Conservation (phyloP, 1,139 yeast genomes). For the Wickerhamomyces sp. region DNA sequence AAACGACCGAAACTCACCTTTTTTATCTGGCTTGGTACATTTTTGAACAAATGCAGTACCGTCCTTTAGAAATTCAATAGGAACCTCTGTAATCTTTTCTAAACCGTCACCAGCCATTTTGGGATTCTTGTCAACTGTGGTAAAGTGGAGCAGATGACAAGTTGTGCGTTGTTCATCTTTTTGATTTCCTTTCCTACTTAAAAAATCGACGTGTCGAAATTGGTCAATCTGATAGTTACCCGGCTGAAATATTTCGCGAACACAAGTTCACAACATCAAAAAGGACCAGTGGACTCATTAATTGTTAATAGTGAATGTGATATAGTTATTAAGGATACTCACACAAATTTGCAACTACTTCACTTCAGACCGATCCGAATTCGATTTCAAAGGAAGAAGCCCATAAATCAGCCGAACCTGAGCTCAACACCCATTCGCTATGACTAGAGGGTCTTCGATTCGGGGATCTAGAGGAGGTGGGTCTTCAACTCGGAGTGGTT, state of each 20-base stretch:
- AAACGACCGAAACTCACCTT: conserved; percentile 59
- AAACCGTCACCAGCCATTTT: conserved; percentile 58
- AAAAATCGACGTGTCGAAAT: conserved; percentile 8
- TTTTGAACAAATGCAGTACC: conserved; percentile 83
- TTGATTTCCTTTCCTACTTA: not conserved
- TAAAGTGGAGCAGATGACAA: not conserved
- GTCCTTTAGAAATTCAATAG: conserved; percentile 86
- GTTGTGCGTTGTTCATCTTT: not conserved
- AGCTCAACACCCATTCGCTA: too few relatives aligned
- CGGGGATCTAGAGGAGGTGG: too few relatives aligned
- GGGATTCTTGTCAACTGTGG: not conserved
- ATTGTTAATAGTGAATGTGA: too few relatives aligned
- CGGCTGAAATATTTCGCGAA: too few relatives aligned
- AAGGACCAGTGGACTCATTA: not conserved
- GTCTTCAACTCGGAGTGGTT: not conserved
- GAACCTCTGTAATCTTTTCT: conserved; percentile 85
- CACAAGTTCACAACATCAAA: not conserved
- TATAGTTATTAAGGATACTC: too few relatives aligned
- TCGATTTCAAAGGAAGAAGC: too few relatives aligned
- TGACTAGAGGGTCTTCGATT: too few relatives aligned
- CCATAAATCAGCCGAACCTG: too few relatives aligned
- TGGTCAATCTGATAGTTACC: not conserved
- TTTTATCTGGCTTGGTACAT: conserved; percentile 89
- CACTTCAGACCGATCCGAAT: too few relatives aligned
- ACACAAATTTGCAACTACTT: too few relatives aligned